A percentile compares a stretch with the other conserved stretches of the same genome.
These are phyloP conservation scores for Ophiostoma ulmi DNA, from an alignment of 2,329 filamentous ascomycete genomes.

Conservation along the genomic window DNA sequence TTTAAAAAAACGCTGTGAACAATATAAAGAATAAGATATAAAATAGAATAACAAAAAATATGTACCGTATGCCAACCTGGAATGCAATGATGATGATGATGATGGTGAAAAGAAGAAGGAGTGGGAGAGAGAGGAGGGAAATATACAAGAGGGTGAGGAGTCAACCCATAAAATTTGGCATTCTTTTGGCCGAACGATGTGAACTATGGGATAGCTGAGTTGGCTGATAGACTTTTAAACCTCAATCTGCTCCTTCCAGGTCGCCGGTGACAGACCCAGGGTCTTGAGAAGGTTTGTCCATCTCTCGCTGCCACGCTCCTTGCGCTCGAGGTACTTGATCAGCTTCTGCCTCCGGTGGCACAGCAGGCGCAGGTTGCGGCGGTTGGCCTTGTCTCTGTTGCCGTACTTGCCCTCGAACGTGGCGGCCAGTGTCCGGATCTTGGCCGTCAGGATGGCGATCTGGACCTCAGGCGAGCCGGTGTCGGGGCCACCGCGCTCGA, in stretches of 20 bases:
- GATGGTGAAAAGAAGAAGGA: background rate
- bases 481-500: conserved; percentile 72
- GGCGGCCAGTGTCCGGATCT: conserved; percentile 77
- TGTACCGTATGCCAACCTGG: conserved; percentile 15
- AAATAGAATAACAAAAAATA: background rate
- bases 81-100: background rate
- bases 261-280: conserved; percentile 78
- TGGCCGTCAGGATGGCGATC: conserved; percentile 87
- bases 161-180: background rate
- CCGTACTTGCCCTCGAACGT: conserved; percentile 63
- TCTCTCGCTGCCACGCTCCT: conserved; percentile 84
- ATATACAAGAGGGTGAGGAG: conserved; percentile 17
- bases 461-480: conserved; percentile 98
- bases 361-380: conserved; percentile 78
- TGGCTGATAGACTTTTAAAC: conserved; percentile 35
- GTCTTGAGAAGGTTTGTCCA: conserved; percentile 83
- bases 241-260: conserved; percentile 85
- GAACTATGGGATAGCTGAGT: background rate
- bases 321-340: conserved; percentile 76
- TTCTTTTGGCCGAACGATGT: conserved; percentile 1
- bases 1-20: conserved; percentile 15
- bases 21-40: background rate
- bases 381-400: conserved; percentile 88
- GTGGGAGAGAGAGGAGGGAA: background rate
- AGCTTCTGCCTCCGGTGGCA: conserved; percentile 87